phyloP scores from a whole-genome alignment of 2,329 filamentous ascomycete genomes.

The Cryoendolithus antarcticus region DNA sequence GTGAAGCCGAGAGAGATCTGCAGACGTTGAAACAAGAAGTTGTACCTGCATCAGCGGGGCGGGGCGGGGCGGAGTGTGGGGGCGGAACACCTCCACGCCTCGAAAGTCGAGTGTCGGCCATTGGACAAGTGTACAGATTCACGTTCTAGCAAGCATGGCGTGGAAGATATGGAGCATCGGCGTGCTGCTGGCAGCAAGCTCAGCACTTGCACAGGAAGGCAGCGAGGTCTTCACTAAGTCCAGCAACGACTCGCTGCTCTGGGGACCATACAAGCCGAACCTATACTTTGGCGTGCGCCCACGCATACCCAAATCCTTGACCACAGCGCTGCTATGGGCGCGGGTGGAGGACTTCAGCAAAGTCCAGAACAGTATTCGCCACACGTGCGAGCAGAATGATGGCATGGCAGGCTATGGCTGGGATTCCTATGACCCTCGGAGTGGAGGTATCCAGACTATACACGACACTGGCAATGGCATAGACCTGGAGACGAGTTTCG shows the following conservation, averaged over 20 bases:
- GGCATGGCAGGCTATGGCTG: slow-evolving; percentile 93
- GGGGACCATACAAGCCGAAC: slow-evolving; percentile 91
- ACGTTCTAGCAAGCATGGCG: slow-evolving; percentile 7
- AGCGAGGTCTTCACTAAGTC: slow-evolving; percentile 27
- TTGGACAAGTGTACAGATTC: too few relatives aligned
- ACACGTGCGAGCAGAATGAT: slow-evolving; percentile 92
- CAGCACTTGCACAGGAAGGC: slow-evolving; percentile 10
- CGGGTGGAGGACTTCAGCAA: slow-evolving; percentile 67
- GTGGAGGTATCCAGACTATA: slow-evolving; percentile 77
- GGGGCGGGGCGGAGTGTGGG: too few relatives aligned
- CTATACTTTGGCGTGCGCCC: slow-evolving; percentile 87
- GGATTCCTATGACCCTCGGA: slow-evolving; percentile 89
- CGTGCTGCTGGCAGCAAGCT: slow-evolving; percentile 12
- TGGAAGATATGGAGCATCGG: slow-evolving; percentile 13
- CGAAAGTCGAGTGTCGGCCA: too few relatives aligned
- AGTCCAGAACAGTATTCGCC: slow-evolving; percentile 68
- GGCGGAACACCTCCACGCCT: too few relatives aligned
- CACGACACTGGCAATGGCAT: slow-evolving; percentile 80
- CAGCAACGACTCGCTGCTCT: slow-evolving; percentile 75
- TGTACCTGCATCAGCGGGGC: too few relatives aligned
- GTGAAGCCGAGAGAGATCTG: too few relatives aligned
- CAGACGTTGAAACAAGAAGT: too few relatives aligned
- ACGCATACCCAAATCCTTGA: slow-evolving; percentile 66
- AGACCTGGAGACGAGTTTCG: slow-evolving; percentile 84
- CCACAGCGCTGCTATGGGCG: slow-evolving; percentile 78